Evolutionary conservation across 2,329 filamentous ascomycete species (phyloP).

Genomic region (Aureobasidium sp.): DNA sequence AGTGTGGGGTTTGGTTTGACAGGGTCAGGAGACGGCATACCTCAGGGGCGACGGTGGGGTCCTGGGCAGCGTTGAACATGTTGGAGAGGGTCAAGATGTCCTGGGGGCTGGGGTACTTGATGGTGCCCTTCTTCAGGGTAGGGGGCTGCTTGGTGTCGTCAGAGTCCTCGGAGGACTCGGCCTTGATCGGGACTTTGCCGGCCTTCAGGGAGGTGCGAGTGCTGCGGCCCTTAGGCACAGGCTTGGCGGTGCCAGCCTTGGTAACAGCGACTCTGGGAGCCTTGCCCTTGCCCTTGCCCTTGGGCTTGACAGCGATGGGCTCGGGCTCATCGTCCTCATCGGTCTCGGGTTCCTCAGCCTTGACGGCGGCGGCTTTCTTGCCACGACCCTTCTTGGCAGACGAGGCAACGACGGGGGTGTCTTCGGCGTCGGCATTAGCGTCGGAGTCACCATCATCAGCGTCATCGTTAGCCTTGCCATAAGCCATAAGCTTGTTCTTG

Average conservation of each 20-base stretch:
- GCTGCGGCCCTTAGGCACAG: not conserved
- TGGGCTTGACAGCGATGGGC: not conserved
- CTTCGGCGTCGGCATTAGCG: not conserved
- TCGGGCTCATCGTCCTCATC: not conserved
- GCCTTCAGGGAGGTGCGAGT: not conserved
- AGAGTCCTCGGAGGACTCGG: not conserved
- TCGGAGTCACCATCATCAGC: not conserved
- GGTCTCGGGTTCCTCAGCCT: not conserved
- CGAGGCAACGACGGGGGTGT: not conserved
- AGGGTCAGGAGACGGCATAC: not conserved
- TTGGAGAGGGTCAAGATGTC: not conserved
- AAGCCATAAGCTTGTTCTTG: constrained; percentile 53
- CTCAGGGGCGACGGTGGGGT: not conserved
- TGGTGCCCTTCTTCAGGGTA: not conserved
- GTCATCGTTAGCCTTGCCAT: not conserved
- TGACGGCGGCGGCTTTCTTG: not conserved
- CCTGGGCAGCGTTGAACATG: not conserved
- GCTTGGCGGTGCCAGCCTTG: not conserved
- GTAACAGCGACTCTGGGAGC: not conserved
- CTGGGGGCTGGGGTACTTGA: not conserved
- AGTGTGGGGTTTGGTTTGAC: not conserved
- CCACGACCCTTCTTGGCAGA: constrained; percentile 1
- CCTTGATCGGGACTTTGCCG: not conserved
- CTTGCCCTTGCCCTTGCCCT: not conserved
- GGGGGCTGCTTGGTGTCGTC: not conserved